Conservation (phyloP, 2,329 filamentous ascomycete genomes). For the Talaromyces piceae region DNA sequence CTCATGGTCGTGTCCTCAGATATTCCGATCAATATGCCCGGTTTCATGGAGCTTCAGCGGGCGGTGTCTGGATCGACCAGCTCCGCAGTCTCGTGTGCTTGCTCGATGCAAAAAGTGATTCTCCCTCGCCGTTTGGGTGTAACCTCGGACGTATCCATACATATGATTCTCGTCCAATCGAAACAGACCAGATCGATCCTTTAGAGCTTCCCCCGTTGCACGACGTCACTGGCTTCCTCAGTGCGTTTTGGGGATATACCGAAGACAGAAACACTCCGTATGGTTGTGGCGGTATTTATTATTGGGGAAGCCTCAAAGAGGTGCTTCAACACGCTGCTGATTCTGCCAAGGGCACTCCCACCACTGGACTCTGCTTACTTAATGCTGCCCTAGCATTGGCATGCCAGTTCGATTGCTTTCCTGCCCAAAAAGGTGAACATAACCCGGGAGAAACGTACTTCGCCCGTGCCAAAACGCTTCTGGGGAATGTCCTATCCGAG, state of each 20-base stretch:
- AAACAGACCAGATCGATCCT: conserved; percentile 33
- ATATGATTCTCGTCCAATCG: conserved; percentile 39
- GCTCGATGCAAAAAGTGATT: conserved; percentile 22
- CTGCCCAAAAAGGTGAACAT: conserved; percentile 18
- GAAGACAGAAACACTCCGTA: conserved; percentile 40
- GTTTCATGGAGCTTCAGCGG: conserved; percentile 46
- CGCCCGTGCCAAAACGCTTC: conserved; percentile 35
- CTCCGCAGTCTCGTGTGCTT: conserved; percentile 43
- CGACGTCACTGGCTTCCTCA: conserved; percentile 35
- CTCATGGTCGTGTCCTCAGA: conserved; percentile 38
- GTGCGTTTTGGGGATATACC: conserved; percentile 38
- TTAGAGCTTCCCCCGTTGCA: conserved; percentile 31
- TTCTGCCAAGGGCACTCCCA: neutral
- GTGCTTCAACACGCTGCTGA: conserved; percentile 26
- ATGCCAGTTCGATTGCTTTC: conserved; percentile 25
- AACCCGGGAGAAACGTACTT: conserved; percentile 41
- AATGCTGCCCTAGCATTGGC: conserved; percentile 42
- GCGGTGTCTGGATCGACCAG: conserved; percentile 44
- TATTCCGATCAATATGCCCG: conserved; percentile 40
- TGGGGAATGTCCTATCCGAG: conserved; percentile 43
- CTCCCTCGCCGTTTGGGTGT: conserved; percentile 17
- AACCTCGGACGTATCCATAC: conserved; percentile 43
- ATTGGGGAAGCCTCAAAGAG: conserved; percentile 39
- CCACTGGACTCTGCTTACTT: conserved; percentile 35
- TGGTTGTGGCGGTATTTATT: conserved; percentile 43